Conservation (phyloP, 164 flowering plant genomes). For the Umbellularia californica region DNA sequence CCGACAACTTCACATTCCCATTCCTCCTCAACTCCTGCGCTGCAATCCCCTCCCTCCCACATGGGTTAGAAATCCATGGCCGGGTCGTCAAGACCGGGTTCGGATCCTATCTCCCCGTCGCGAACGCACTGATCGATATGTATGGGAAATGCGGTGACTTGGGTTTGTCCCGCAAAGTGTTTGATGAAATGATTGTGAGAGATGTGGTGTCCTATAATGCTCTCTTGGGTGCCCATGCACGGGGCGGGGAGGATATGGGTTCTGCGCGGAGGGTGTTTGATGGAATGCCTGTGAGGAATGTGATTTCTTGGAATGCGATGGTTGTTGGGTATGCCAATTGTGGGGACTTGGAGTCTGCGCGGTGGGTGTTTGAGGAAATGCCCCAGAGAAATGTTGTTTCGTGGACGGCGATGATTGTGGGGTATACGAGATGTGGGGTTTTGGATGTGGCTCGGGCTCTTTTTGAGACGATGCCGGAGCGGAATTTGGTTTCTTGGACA, state of each 20-base stretch:
- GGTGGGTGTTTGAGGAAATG: conserved; percentile 23
- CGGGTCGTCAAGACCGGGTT: conserved; percentile 21
- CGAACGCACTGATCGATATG: conserved; percentile 31
- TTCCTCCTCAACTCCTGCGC: conserved; percentile 31
- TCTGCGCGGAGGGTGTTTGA: conserved; percentile 18
- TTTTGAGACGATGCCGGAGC: conserved; percentile 33
- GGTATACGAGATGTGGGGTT: conserved; percentile 26
- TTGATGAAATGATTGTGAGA: conserved; percentile 28
- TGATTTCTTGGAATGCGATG: conserved; percentile 31
- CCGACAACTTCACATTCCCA: conserved; percentile 30
- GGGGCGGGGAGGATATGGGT: conserved; percentile 19
- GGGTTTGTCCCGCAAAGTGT: conserved; percentile 6
- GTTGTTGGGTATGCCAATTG: conserved; percentile 24
- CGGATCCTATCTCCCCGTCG: conserved; percentile 9
- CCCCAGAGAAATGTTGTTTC: conserved; percentile 26
- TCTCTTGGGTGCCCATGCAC: conserved; percentile 25
- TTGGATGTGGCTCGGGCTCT: conserved; percentile 24
- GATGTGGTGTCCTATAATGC: conserved; percentile 35
- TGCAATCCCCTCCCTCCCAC: conserved; percentile 1
- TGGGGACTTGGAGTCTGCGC: conserved; percentile 21
- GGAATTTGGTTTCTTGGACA: conserved; percentile 36
- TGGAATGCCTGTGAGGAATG: conserved; percentile 24
- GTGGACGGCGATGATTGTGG: conserved; percentile 31
- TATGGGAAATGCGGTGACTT: conserved; percentile 25
- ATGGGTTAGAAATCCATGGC: conserved; percentile 24